These are phyloP conservation scores for Dipsacomyces acuminosporus DNA, from an alignment of 371 early-diverging fungal genomes.

Conservation along the genomic window DNA sequence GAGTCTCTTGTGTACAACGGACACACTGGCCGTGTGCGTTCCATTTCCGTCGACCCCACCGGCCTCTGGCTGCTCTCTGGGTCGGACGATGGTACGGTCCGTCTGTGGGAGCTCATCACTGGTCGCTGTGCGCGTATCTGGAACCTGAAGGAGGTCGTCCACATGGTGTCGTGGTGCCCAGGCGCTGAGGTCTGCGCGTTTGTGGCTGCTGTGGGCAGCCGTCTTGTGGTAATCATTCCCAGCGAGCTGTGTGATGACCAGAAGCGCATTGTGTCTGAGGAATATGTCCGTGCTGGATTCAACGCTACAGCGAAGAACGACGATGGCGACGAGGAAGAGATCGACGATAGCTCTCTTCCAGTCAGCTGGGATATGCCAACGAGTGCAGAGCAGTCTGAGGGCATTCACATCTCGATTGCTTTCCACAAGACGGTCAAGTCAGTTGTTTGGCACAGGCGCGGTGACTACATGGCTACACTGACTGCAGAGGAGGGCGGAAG, in stretches of 20 bases:
- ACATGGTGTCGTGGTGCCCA: conserved; percentile 87
- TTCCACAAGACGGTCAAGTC: conserved; percentile 44
- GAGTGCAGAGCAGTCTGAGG: conserved; percentile 31
- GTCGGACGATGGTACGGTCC: conserved; percentile 81
- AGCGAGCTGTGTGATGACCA: conserved; percentile 43
- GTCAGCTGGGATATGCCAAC: conserved; percentile 44
- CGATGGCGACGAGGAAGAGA: conserved; percentile 10
- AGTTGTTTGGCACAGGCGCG: conserved; percentile 92
- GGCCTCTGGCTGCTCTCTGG: conserved; percentile 88
- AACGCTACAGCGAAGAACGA: conserved; percentile 8
- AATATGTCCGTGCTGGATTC: conserved; percentile 42
- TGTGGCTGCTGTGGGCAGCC: conserved; percentile 62
- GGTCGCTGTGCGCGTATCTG: conserved; percentile 80
- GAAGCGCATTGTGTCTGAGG: conserved; percentile 29
- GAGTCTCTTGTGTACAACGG: conserved; percentile 76
- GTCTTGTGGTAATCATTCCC: conserved; percentile 38
- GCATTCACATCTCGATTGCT: conserved; percentile 23
- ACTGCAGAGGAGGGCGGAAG: conserved; percentile 53
- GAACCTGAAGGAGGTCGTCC: conserved; percentile 63
- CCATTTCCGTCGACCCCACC: conserved; percentile 79
- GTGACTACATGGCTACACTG: conserved; percentile 91
- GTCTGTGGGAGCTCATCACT: conserved; percentile 87
- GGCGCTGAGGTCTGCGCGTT: conserved; percentile 69
- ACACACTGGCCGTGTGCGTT: conserved; percentile 75
- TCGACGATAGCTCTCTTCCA: conserved; percentile 39